These are phyloP conservation scores for Tillandsia leiboldiana DNA, from an alignment of 176 grass and related monocot species.

Conservation along the genomic window DNA sequence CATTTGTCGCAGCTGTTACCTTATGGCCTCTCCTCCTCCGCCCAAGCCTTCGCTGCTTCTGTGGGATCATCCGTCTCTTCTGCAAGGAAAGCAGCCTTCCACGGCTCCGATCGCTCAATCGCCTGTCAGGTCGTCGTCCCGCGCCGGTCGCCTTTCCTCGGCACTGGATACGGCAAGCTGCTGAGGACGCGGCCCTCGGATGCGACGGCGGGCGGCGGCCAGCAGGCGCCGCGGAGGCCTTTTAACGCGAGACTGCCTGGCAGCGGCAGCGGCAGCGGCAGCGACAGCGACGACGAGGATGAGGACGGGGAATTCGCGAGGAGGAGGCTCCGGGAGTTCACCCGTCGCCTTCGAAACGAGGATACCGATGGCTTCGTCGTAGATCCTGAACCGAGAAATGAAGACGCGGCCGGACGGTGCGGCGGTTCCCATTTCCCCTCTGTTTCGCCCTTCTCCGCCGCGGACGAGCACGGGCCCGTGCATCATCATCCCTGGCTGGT, in stretches of 20 bases:
- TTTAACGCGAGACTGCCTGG: constrained; percentile 37
- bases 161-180: constrained; percentile 17
- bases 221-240: constrained; percentile 24
- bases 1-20: neutral
- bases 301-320: constrained; percentile 47
- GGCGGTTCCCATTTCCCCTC: neutral
- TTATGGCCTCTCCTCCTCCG: neutral
- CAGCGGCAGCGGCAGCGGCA: constrained; percentile 11
- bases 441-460: neutral
- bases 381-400: neutral
- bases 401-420: neutral
- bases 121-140: neutral
- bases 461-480: too few relatives aligned
- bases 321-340: constrained; percentile 59
- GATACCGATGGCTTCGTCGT: neutral
- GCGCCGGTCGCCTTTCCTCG: constrained; percentile 25
- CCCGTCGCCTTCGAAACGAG: constrained; percentile 23
- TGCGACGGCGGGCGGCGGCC: neutral
- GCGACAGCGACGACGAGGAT: constrained; percentile 36
- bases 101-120: too few relatives aligned
- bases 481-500: too few relatives aligned
- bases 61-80: neutral
- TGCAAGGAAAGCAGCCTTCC: neutral
- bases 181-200: constrained; percentile 37
- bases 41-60: neutral